Conservation (phyloP, 2,329 filamentous ascomycete species). For the Lecanicillium sp. region DNA sequence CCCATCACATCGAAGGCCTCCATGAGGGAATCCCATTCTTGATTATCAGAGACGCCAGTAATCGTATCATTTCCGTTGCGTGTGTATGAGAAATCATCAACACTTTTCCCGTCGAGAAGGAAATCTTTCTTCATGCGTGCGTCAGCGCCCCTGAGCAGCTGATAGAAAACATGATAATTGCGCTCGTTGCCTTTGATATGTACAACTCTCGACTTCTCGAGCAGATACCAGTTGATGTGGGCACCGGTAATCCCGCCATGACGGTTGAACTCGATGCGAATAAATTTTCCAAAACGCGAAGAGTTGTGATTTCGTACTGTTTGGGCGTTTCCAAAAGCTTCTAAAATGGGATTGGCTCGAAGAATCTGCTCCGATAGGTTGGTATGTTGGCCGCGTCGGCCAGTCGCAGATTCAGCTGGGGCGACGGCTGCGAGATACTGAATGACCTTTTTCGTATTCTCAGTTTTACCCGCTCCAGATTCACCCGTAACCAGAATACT, state of each 20-base stretch:
- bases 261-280: slow-evolving; percentile 87
- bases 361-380: slow-evolving; percentile 95
- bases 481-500: slow-evolving; percentile 97
- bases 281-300: slow-evolving; percentile 97
- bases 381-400: slow-evolving; percentile 57
- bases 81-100: slow-evolving; percentile 88
- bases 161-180: slow-evolving; percentile 97
- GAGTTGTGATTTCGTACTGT: slow-evolving; percentile 98
- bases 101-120: slow-evolving; percentile 63
- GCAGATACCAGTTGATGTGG: slow-evolving; percentile 96
- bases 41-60: slow-evolving; percentile 76
- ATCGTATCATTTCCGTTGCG: slow-evolving; percentile 87
- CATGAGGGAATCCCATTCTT: slow-evolving; percentile 83
- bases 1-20: slow-evolving; percentile 95
- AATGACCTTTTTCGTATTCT: slow-evolving; percentile 99
- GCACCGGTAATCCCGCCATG: slow-evolving; percentile 87
- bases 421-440: slow-evolving; percentile 96
- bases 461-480: slow-evolving; percentile 95
- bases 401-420: slow-evolving; percentile 63
- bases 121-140: slow-evolving; percentile 65
- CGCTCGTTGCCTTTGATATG: slow-evolving; percentile 79
- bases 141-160: slow-evolving; percentile 80
- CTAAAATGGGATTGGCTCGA: slow-evolving; percentile 90
- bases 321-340: slow-evolving; percentile 96
- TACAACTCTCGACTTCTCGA: slow-evolving; percentile 97